phyloP scores from a whole-genome alignment of 106 monocot species.

The Iris macrosiphon region DNA sequence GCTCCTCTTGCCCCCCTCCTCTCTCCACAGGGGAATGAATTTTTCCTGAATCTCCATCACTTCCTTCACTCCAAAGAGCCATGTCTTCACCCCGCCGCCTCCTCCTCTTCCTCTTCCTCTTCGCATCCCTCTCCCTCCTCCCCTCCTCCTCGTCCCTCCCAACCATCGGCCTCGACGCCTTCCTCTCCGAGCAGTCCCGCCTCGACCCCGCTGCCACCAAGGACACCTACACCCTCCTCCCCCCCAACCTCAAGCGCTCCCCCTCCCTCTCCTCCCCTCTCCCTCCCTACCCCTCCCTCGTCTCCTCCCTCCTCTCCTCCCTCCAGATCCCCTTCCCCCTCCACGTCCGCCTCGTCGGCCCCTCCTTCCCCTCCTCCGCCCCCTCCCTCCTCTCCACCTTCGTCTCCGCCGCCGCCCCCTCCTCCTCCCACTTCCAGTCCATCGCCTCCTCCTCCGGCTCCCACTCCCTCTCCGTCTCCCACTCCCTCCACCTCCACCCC shows the following conservation, averaged over 20 bases:
- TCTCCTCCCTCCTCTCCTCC: constrained; percentile 27
- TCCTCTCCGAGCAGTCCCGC: constrained; percentile 37
- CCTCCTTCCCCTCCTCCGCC: constrained; percentile 44
- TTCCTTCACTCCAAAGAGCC: too few relatives aligned
- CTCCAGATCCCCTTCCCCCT: constrained; percentile 62
- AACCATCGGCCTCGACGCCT: constrained; percentile 45
- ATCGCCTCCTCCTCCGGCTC: constrained; percentile 20
- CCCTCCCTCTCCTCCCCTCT: constrained; percentile 16
- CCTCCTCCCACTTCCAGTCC: constrained; percentile 40
- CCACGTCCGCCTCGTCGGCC: constrained; percentile 64
- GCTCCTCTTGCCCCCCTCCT: too few relatives aligned
- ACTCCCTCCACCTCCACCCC: constrained; percentile 50
- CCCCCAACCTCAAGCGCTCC: constrained; percentile 27
- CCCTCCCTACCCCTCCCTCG: too few relatives aligned
- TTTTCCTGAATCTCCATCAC: too few relatives aligned
- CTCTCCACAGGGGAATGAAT: too few relatives aligned
- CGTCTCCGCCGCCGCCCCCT: constrained; percentile 37
- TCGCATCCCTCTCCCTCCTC: constrained; percentile 4
- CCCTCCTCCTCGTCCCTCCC: constrained; percentile 4
- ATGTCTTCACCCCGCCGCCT: too few relatives aligned
- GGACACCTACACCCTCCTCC: constrained; percentile 51
- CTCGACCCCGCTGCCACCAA: constrained; percentile 38
- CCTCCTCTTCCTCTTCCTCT: constrained; percentile 8
- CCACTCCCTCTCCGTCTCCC: constrained; percentile 59
- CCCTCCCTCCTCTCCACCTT: constrained; percentile 35